Percentiles rank a stretch among this genome's conserved stretches.
phyloP scores from a whole-genome alignment of 495 filamentous ascomycete genomes.

The Penicillium salamii region DNA sequence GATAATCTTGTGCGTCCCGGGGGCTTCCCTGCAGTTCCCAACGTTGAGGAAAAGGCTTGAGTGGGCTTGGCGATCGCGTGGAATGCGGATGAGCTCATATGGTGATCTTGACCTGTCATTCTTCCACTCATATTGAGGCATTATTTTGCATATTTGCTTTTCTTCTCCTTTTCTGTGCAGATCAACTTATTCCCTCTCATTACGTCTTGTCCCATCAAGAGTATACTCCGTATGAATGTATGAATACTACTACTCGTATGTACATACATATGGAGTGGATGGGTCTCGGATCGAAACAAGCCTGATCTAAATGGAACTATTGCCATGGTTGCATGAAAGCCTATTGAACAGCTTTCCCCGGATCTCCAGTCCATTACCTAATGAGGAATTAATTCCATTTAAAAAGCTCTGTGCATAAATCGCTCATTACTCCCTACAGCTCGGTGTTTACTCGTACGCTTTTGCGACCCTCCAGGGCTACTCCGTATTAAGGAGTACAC shows the following conservation, averaged over 20 bases:
- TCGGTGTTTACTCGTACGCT: too few relatives aligned
- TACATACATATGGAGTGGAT: too few relatives aligned
- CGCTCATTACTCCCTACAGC: too few relatives aligned
- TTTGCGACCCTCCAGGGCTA: background rate
- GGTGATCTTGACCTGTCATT: background rate
- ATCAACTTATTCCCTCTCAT: background rate
- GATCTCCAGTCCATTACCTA: too few relatives aligned
- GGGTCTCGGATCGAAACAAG: background rate
- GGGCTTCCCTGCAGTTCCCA: slow-evolving; percentile 3
- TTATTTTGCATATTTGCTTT: slow-evolving; percentile 1
- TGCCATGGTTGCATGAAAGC: background rate
- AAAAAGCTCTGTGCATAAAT: too few relatives aligned
- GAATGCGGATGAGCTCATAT: slow-evolving; percentile 1
- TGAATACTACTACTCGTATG: too few relatives aligned
- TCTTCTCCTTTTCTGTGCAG: background rate
- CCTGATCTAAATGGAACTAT: background rate
- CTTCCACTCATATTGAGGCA: background rate
- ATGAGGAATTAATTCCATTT: too few relatives aligned
- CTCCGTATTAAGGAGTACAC: too few relatives aligned
- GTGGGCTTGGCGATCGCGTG: slow-evolving; percentile 2
- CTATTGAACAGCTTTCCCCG: slow-evolving; percentile 6
- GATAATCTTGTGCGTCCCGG: background rate
- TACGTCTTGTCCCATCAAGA: too few relatives aligned
- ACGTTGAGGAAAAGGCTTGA: slow-evolving; percentile 6
- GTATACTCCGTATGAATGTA: too few relatives aligned